These are phyloP conservation scores for Citrus reticulata DNA, from an alignment of 345 rosid species.

Conservation along the genomic window DNA sequence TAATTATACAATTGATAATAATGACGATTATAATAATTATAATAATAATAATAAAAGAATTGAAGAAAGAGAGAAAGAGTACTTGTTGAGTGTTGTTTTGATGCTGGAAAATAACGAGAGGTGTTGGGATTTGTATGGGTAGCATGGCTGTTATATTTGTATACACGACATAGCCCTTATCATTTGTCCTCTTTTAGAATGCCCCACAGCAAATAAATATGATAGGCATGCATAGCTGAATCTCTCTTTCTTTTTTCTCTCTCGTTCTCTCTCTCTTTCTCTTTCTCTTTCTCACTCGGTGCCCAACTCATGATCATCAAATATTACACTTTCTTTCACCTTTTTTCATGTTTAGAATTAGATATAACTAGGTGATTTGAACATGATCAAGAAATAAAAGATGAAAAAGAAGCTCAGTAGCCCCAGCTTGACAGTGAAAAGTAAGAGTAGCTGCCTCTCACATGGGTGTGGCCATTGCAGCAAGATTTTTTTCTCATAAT, in stretches of 20 bases:
- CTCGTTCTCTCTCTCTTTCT: not conserved
- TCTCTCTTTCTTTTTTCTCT: not conserved
- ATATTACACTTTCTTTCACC: not conserved
- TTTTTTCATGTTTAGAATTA: not conserved
- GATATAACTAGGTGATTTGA: not conserved
- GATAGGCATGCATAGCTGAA: not conserved
- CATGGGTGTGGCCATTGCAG: not conserved
- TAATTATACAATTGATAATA: slow-evolving; percentile 4
- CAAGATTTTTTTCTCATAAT: not conserved
- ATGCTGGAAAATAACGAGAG: slow-evolving; percentile 9
- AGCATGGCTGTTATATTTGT: slow-evolving; percentile 3
- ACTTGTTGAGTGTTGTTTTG: not conserved
- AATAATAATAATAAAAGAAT: not conserved
- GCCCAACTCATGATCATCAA: not conserved
- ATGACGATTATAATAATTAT: not conserved
- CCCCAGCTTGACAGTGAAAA: not conserved
- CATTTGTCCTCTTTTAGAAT: slow-evolving; percentile 2
- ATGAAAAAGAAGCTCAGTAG: not conserved
- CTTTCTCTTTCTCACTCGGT: not conserved
- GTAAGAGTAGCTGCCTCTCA: not conserved
- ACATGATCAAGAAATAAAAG: not conserved
- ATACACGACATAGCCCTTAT: not conserved
- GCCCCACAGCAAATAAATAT: slow-evolving; percentile 12
- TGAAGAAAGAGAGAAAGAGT: not conserved
- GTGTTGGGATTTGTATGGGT: slow-evolving; percentile 7